Conservation (phyloP, 2,329 filamentous ascomycete genomes). For the Colletotrichum neosansevieriae region DNA sequence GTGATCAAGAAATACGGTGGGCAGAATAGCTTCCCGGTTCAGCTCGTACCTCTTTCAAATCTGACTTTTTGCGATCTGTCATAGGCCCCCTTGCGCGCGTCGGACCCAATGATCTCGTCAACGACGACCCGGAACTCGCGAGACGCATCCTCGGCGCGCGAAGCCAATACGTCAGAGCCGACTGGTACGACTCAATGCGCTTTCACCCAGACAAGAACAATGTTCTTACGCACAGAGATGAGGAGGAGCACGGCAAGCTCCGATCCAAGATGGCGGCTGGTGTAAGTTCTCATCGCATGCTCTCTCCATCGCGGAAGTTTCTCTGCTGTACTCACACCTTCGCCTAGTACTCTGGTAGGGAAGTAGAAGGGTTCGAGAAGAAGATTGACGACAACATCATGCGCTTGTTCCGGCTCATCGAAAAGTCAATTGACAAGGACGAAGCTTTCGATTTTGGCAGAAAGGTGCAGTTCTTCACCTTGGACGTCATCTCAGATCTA, state of each 20-base stretch:
- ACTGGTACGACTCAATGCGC: slow-evolving; percentile 61
- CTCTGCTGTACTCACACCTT: neutral
- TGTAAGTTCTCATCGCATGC: slow-evolving; percentile 45
- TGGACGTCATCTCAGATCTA: slow-evolving; percentile 66
- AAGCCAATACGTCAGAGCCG: slow-evolving; percentile 50
- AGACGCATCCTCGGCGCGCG: slow-evolving; percentile 53
- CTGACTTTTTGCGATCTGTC: neutral
- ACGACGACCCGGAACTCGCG: slow-evolving; percentile 43
- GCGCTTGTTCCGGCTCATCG: slow-evolving; percentile 58
- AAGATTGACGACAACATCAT: slow-evolving; percentile 61
- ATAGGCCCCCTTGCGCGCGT: slow-evolving; percentile 41
- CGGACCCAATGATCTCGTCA: slow-evolving; percentile 40
- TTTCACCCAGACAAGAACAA: slow-evolving; percentile 66
- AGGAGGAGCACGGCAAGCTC: slow-evolving; percentile 55
- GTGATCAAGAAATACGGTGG: slow-evolving; percentile 51
- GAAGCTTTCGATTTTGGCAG: slow-evolving; percentile 61
- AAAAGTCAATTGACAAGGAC: slow-evolving; percentile 50
- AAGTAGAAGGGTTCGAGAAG: slow-evolving; percentile 61
- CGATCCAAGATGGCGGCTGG: slow-evolving; percentile 64
- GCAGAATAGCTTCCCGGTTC: slow-evolving; percentile 21
- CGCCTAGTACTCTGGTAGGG: slow-evolving; percentile 60
- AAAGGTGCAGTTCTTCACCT: slow-evolving; percentile 63
- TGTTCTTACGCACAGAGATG: slow-evolving; percentile 63
- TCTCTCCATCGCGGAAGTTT: no score
- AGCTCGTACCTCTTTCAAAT: neutral